Evolutionary conservation across 495 filamentous ascomycete genomes (phyloP).

Genomic region (Tuber aestivum): DNA sequence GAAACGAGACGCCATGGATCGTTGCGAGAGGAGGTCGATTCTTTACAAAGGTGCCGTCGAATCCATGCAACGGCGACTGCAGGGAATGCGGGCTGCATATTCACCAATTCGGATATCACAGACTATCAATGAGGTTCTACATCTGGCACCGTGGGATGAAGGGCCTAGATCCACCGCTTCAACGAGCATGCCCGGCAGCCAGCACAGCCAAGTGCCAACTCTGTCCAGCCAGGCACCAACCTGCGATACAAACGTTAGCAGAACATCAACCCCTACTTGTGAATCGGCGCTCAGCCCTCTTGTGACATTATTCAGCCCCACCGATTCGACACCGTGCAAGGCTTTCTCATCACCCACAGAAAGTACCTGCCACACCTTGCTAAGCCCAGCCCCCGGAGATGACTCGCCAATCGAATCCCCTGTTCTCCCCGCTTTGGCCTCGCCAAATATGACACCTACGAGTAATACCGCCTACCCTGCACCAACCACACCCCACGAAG

Average conservation of each 20-base stretch:
- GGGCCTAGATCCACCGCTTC: conserved; percentile 26
- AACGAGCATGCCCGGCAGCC: conserved; percentile 33
- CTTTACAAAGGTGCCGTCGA: conserved; percentile 41
- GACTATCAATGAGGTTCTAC: conserved; percentile 25
- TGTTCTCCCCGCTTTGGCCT: conserved; percentile 25
- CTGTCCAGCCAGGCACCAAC: conserved; percentile 35
- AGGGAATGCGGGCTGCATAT: conserved; percentile 13
- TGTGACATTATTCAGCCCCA: conserved; percentile 30
- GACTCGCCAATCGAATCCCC: conserved; percentile 32
- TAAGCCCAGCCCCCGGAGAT: conserved; percentile 30
- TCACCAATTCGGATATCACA: conserved; percentile 18
- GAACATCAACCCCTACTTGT: conserved; percentile 6
- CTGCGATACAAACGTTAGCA: conserved; percentile 27
- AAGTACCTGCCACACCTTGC: conserved; percentile 41
- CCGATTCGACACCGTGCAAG: conserved; percentile 16
- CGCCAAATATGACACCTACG: conserved; percentile 25
- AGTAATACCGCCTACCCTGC: conserved; percentile 13
- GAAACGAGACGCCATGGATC: conserved; percentile 41
- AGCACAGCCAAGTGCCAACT: conserved; percentile 33
- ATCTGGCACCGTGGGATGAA: conserved; percentile 17
- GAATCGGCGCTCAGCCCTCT: conserved; percentile 22
- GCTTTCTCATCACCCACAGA: conserved; percentile 45
- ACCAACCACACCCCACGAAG: conserved; percentile 31
- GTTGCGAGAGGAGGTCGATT: conserved; percentile 37
- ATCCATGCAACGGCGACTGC: conserved; percentile 41